Percentiles rank a stretch among this genome's conserved stretches.
phyloP scores from a whole-genome alignment of 176 grass and related monocot genomes.

The Carex kokanica region DNA sequence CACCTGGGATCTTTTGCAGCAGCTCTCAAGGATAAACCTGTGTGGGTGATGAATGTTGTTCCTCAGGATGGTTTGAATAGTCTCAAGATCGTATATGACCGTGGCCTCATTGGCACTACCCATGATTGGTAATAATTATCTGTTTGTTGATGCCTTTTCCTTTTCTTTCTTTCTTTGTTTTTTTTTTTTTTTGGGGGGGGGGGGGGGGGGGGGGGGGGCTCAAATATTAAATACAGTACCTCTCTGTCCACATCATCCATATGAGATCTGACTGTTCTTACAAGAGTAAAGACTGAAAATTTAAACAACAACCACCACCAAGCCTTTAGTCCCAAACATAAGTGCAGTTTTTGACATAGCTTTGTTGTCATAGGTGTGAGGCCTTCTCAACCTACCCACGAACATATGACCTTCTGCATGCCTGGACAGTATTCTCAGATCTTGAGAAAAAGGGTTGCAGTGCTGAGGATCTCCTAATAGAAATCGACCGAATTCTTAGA shows the following conservation, averaged over 20 bases:
- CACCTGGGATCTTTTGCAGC: constrained; percentile 92
- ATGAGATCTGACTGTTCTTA: background rate
- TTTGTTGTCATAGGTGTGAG: constrained; percentile 63
- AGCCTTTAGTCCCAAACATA: no score
- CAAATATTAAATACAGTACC: background rate
- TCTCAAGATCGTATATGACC: constrained; percentile 92
- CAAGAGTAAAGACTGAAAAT: background rate
- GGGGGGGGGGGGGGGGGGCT: background rate
- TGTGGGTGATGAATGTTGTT: constrained; percentile 96
- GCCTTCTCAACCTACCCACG: constrained; percentile 97
- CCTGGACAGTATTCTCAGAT: constrained; percentile 92
- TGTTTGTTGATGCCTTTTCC: background rate
- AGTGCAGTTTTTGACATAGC: background rate
- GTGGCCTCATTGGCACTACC: constrained; percentile 75
- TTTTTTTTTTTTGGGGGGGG: background rate
- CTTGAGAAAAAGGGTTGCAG: constrained; percentile 91
- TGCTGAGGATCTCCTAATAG: constrained; percentile 86
- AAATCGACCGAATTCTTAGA: constrained; percentile 88
- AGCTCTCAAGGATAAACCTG: constrained; percentile 83
- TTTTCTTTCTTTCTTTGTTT: background rate
- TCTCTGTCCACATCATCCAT: background rate
- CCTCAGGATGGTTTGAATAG: constrained; percentile 82
- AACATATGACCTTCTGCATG: constrained; percentile 96
- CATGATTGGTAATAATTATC: constrained; percentile 83
- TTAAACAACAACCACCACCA: background rate